phyloP scores from a whole-genome alignment of 2,329 filamentous ascomycete genomes.

The Alternaria viburni region DNA sequence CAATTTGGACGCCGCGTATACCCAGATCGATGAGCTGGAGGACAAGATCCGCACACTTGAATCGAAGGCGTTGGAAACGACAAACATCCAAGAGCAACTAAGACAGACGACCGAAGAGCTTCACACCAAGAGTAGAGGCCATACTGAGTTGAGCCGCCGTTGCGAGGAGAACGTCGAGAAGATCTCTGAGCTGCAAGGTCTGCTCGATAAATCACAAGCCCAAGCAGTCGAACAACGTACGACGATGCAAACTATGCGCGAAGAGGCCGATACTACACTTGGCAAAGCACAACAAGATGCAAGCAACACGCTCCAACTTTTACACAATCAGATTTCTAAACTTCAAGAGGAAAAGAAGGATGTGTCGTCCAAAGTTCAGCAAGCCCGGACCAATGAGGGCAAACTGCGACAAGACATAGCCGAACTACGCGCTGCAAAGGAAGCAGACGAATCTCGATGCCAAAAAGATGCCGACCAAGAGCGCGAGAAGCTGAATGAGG shows the following conservation, averaged over 20 bases:
- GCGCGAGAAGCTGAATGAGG: not conserved
- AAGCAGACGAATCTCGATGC: constrained; percentile 10
- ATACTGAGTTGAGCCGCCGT: constrained; percentile 3
- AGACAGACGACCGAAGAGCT: constrained; percentile 8
- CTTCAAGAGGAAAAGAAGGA: constrained; percentile 21
- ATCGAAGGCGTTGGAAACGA: constrained; percentile 7
- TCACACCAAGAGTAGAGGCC: constrained; percentile 7
- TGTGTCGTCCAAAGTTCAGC: constrained; percentile 14
- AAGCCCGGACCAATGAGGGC: constrained; percentile 8
- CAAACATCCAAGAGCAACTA: constrained; percentile 15
- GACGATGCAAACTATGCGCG: constrained; percentile 12
- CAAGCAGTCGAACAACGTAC: constrained; percentile 17
- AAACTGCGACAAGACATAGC: constrained; percentile 16
- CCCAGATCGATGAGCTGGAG: constrained; percentile 8
- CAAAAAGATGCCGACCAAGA: constrained; percentile 2
- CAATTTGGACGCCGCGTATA: constrained; percentile 13
- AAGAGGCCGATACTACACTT: constrained; percentile 13
- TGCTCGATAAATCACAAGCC: constrained; percentile 6
- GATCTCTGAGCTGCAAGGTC: constrained; percentile 7
- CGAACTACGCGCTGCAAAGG: constrained; percentile 10
- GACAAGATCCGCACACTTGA: constrained; percentile 5
- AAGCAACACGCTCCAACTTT: constrained; percentile 6
- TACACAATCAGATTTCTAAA: not conserved
- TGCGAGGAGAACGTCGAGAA: not conserved
- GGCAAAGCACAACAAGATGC: constrained; percentile 10